Conservation (phyloP, 345 rosid genomes). For the Gossypium longicalyx region DNA sequence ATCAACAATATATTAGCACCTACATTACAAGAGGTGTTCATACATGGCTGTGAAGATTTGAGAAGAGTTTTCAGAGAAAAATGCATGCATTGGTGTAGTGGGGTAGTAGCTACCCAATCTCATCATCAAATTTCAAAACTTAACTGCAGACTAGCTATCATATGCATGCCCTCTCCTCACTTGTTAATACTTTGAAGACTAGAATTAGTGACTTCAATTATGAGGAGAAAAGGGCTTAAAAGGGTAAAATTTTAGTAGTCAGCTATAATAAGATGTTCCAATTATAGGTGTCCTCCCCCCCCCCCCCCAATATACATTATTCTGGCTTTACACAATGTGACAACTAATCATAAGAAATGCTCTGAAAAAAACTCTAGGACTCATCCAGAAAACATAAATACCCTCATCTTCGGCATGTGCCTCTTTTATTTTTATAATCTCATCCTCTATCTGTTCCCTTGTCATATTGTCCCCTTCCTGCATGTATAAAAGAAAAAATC, state of each 20-base stretch:
- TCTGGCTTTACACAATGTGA: neutral
- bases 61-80: neutral
- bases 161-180: neutral
- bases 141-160: neutral
- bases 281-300: too few species aligned
- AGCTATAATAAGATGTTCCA: neutral
- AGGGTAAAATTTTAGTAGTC: neutral
- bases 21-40: constrained; percentile 4
- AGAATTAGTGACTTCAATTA: neutral
- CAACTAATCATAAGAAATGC: neutral
- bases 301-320: neutral
- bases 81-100: neutral
- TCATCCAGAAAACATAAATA: constrained; percentile 27
- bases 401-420: constrained; percentile 93
- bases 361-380: neutral
- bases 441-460: constrained; percentile 74
- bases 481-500: constrained; percentile 15
- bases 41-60: neutral
- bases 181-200: neutral
- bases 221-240: neutral
- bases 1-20: constrained; percentile 3
- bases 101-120: neutral
- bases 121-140: neutral
- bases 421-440: constrained; percentile 71
- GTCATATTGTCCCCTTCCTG: constrained; percentile 86